phyloP scores from a whole-genome alignment of 2,329 filamentous ascomycete genomes.

The Neonectria hederae region DNA sequence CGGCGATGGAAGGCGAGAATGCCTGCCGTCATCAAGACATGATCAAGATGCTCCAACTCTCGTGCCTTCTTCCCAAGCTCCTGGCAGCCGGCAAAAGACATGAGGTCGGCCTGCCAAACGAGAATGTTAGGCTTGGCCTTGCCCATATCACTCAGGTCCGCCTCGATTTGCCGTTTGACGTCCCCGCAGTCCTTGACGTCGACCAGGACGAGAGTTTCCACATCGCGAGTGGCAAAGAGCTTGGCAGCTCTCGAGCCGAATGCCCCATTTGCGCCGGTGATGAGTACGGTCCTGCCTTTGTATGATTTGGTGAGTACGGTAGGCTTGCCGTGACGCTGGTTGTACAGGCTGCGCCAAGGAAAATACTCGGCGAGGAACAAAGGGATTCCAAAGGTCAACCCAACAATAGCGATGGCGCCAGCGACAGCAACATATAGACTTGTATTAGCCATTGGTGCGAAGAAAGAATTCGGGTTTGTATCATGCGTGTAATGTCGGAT shows the following conservation, averaged over 20 bases:
- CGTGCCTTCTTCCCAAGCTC: slow-evolving; percentile 43
- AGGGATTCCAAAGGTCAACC: slow-evolving; percentile 44
- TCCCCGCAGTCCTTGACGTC: slow-evolving; percentile 47
- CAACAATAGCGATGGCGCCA: slow-evolving; percentile 28
- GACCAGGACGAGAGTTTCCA: slow-evolving; percentile 49
- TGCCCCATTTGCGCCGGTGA: slow-evolving; percentile 50
- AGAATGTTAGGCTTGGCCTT: slow-evolving; percentile 46
- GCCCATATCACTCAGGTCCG: slow-evolving; percentile 38
- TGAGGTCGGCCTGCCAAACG: slow-evolving; percentile 50
- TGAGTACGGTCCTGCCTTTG: slow-evolving; percentile 47
- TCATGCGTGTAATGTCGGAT: too few relatives aligned
- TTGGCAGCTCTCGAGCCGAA: slow-evolving; percentile 50
- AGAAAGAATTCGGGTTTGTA: too few relatives aligned
- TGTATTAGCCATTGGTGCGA: slow-evolving; percentile 28
- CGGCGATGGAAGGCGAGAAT: slow-evolving; percentile 49
- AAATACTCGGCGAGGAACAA: slow-evolving; percentile 48
- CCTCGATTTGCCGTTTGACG: slow-evolving; percentile 48
- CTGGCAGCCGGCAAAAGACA: slow-evolving; percentile 48
- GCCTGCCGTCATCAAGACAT: slow-evolving; percentile 50
- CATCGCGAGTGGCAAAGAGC: slow-evolving; percentile 47
- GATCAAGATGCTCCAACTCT: slow-evolving; percentile 45
- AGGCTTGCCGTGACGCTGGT: slow-evolving; percentile 47
- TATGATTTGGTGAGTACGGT: slow-evolving; percentile 49
- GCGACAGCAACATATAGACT: slow-evolving; percentile 19
- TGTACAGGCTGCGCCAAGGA: slow-evolving; percentile 45